phyloP scores from a whole-genome alignment of 164 flowering plant species.

The Vitis labrusca region DNA sequence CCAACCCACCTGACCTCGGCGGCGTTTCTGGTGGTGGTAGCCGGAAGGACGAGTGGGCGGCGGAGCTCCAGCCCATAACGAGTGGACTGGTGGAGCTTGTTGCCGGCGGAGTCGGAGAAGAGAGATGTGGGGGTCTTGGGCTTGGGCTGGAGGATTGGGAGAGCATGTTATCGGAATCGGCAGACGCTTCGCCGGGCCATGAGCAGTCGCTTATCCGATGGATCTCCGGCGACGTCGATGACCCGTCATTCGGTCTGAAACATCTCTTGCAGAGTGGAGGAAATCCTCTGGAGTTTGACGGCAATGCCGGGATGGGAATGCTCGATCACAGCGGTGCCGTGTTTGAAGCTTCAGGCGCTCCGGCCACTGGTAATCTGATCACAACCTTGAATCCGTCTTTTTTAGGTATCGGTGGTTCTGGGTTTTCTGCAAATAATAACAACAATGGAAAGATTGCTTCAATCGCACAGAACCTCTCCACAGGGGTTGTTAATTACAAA shows the following conservation, averaged over 20 bases:
- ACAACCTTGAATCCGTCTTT: not conserved
- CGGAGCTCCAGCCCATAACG: conserved; percentile 26
- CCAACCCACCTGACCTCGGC: not conserved
- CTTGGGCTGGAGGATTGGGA: conserved; percentile 40
- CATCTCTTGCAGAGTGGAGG: conserved; percentile 23
- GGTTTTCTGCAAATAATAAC: not conserved
- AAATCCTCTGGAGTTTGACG: conserved; percentile 17
- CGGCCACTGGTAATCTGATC: not conserved
- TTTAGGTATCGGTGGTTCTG: no score
- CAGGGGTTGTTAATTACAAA: conserved; percentile 10
- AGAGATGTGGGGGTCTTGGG: conserved; percentile 17
- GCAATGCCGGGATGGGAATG: conserved; percentile 24
- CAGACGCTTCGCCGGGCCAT: conserved; percentile 22
- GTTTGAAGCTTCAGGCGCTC: conserved; percentile 10
- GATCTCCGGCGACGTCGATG: conserved; percentile 36
- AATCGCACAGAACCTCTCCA: not conserved
- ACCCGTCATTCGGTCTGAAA: conserved; percentile 25
- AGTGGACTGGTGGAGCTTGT: conserved; percentile 15
- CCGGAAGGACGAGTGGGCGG: conserved; percentile 26
- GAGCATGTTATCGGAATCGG: conserved; percentile 24
- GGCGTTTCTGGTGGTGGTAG: not conserved
- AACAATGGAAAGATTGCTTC: conserved; percentile 13
- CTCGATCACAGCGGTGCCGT: conserved; percentile 18
- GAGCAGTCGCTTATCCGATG: conserved; percentile 30
- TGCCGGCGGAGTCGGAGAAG: not conserved